These are phyloP conservation scores for Flaveria trinervia DNA, from an alignment of 129 eudicot genomes.

Conservation along the genomic window DNA sequence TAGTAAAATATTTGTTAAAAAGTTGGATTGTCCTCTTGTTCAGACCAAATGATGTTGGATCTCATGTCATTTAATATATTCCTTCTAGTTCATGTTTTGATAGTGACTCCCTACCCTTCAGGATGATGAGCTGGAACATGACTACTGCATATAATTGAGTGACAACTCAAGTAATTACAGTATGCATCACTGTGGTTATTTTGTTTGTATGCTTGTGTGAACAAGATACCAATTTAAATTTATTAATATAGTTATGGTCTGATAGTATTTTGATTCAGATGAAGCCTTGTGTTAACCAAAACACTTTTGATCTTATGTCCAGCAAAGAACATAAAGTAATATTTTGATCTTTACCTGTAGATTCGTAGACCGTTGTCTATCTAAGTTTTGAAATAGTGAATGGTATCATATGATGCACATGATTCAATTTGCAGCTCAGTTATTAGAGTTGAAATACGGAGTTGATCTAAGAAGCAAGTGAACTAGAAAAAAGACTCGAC, in stretches of 20 bases:
- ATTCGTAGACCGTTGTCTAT: too few relatives aligned
- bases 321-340: too few relatives aligned
- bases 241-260: neutral
- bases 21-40: slow-evolving; percentile 34
- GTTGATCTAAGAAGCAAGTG: too few relatives aligned
- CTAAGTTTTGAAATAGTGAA: too few relatives aligned
- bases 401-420: too few relatives aligned
- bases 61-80: slow-evolving; percentile 28
- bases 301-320: neutral
- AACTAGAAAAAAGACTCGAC: too few relatives aligned
- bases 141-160: slow-evolving; percentile 12
- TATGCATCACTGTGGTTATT: neutral
- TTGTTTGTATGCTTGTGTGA: neutral
- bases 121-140: neutral
- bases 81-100: slow-evolving; percentile 29
- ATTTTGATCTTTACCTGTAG: too few relatives aligned
- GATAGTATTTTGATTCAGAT: neutral
- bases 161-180: slow-evolving; percentile 12
- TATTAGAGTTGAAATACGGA: too few relatives aligned
- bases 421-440: too few relatives aligned
- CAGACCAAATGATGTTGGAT: slow-evolving; percentile 17
- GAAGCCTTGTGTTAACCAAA: neutral
- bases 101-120: slow-evolving; percentile 32
- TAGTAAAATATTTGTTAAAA: slow-evolving; percentile 8
- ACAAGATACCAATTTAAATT: neutral